Evolutionary conservation across 768 basidiomycete genomes (phyloP).

Genomic region (Pholiota microspora): DNA sequence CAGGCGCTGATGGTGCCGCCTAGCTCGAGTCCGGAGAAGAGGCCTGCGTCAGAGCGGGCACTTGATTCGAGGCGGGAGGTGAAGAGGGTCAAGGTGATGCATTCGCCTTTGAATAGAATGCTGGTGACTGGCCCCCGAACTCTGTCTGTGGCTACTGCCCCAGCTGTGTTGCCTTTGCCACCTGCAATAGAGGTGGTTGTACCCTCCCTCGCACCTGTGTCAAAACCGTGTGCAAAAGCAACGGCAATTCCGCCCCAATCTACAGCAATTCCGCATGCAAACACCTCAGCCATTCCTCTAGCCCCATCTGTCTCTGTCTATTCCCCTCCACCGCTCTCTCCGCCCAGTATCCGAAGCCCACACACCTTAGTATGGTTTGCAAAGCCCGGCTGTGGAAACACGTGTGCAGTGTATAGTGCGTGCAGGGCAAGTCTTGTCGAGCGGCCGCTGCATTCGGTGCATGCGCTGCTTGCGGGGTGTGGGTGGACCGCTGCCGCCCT

Average conservation of each 20-base stretch:
- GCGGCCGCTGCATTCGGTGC: conserved; percentile 37
- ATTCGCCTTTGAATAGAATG: no score
- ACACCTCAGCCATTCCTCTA: background rate
- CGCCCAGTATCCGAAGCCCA: background rate
- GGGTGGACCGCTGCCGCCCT: conserved; percentile 35
- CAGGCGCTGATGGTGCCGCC: conserved; percentile 1
- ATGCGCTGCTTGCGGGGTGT: conserved; percentile 47
- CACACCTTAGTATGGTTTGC: conserved; percentile 2
- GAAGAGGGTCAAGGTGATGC: background rate
- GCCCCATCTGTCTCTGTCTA: no score
- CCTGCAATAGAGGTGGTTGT: background rate
- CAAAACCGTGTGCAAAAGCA: no score
- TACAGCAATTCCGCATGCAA: background rate
- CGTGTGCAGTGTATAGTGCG: conserved; percentile 21
- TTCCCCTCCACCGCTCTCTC: background rate
- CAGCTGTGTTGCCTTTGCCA: no score
- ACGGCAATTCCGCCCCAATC: background rate
- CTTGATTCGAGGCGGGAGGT: background rate
- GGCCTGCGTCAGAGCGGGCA: no score
- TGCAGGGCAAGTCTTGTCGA: conserved; percentile 32
- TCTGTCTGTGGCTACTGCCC: no score
- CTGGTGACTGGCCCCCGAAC: background rate
- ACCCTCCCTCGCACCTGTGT: no score
- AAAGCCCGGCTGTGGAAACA: background rate
- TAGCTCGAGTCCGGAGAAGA: conserved; percentile 1